A percentile compares a stretch with the other conserved stretches of the same genome.
These are phyloP conservation scores for Suillus hirtellus DNA, from an alignment of 768 basidiomycete species.

Conservation along the genomic window DNA sequence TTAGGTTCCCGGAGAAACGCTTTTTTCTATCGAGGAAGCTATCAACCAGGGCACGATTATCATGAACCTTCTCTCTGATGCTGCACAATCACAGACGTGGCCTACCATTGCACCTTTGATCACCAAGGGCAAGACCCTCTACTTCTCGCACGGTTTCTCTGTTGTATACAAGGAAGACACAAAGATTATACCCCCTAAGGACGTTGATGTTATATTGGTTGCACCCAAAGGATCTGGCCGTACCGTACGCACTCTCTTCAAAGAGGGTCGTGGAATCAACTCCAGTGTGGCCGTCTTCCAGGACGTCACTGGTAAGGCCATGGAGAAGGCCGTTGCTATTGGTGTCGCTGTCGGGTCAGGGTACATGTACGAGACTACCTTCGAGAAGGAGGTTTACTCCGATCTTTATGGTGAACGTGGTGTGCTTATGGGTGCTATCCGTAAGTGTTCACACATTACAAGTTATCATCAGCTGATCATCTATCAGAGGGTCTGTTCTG, in stretches of 20 bases:
- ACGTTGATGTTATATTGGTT: conserved; percentile 98
- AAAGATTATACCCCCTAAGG: conserved; percentile 84
- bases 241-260: conserved; percentile 99
- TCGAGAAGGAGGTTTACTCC: conserved; percentile 99
- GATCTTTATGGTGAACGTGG: conserved; percentile 99
- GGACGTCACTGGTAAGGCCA: conserved; percentile 96
- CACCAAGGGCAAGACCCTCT: conserved; percentile 99
- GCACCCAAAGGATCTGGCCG: conserved; percentile 99
- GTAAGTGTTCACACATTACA: conserved; percentile 43
- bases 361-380: conserved; percentile 98
- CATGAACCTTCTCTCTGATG: conserved; percentile 99
- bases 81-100: conserved; percentile 99
- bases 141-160: conserved; percentile 99
- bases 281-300: conserved; percentile 94
- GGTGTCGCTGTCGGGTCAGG: conserved; percentile 95
- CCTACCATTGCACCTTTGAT: conserved; percentile 85
- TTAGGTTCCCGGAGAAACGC: conserved; percentile 92
- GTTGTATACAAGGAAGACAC: conserved; percentile 98
- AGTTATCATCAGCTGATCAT: conserved; percentile 10
- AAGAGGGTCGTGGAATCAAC: conserved; percentile 99
- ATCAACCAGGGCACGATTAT: conserved; percentile 95
- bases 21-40: conserved; percentile 98
- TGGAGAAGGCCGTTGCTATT: conserved; percentile 94
- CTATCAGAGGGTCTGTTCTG: conserved; percentile 91
- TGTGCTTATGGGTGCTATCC: conserved; percentile 97